phyloP scores from a whole-genome alignment of 116 monocot genomes.

The Thalassia testudinum region DNA sequence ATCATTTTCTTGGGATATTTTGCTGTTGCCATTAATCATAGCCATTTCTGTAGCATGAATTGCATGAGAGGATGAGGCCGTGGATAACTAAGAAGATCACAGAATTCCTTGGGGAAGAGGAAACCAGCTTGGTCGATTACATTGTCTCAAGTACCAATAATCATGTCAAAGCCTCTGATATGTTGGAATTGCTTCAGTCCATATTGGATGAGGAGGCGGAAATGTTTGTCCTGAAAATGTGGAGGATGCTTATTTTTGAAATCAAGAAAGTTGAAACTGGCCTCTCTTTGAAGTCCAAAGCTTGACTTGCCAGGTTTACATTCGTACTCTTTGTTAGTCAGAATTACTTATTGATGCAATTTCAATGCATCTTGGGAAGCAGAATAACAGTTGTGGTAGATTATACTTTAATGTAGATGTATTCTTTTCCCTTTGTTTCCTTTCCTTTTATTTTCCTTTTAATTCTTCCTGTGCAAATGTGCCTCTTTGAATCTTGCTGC shows the following conservation, averaged over 20 bases:
- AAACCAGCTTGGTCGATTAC: constrained; percentile 84
- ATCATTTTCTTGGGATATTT: no score
- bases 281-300: constrained; percentile 40
- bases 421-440: no score
- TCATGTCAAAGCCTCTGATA: constrained; percentile 63
- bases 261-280: constrained; percentile 95
- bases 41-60: constrained; percentile 36
- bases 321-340: not conserved
- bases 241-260: constrained; percentile 99
- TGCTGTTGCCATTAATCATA: no score
- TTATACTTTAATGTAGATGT: no score
- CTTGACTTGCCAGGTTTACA: constrained; percentile 15
- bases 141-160: constrained; percentile 89
- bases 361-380: no score
- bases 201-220: constrained; percentile 96
- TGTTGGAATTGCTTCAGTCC: constrained; percentile 77
- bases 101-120: constrained; percentile 96
- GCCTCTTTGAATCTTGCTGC: no score
- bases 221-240: constrained; percentile 99
- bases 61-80: constrained; percentile 94
- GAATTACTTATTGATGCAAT: no score
- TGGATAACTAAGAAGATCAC: constrained; percentile 99
- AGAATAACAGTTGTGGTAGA: no score
- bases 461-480: no score
- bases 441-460: no score